These are phyloP conservation scores for Cordyceps tenuipes DNA, from an alignment of 2,329 filamentous ascomycete species.

Conservation along the genomic window DNA sequence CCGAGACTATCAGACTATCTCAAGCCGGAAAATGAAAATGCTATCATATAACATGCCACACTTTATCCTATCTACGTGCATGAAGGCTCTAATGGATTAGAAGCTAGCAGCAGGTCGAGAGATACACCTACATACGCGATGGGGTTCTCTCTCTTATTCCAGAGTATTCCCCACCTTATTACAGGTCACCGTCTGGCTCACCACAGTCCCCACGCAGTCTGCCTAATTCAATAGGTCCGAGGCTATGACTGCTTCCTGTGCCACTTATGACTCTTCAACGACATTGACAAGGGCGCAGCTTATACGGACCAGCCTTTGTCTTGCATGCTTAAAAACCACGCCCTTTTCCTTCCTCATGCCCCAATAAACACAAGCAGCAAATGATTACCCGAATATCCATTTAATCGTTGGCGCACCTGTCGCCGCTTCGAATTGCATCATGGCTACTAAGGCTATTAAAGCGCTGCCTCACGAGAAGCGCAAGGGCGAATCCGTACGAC, in stretches of 20 bases:
- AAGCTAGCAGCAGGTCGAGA: no score
- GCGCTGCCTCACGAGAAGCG: constrained; percentile 69
- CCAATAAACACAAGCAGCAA: constrained; percentile 1
- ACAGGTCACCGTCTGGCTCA: constrained; percentile 7
- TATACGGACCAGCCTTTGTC: neutral
- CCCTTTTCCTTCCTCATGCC: neutral
- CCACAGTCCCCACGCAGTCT: constrained; percentile 5
- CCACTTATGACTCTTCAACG: constrained; percentile 3
- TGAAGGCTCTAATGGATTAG: no score
- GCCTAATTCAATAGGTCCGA: neutral
- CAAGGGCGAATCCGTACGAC: constrained; percentile 70
- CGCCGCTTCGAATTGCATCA: constrained; percentile 26
- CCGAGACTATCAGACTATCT: neutral
- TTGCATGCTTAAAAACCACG: neutral
- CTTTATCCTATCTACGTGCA: neutral
- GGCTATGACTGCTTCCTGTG: neutral
- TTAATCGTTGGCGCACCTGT: constrained; percentile 11
- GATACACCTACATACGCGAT: no score
- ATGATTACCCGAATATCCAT: constrained; percentile 25
- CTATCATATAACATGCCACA: neutral
- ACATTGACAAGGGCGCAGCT: neutral
- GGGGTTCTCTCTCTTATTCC: neutral
- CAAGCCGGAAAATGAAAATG: neutral
- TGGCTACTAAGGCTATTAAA: constrained; percentile 49
- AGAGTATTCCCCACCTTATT: constrained; percentile 4